Conservation (phyloP, 169 alveolate genomes). For the Plasmodium relictum region DNA sequence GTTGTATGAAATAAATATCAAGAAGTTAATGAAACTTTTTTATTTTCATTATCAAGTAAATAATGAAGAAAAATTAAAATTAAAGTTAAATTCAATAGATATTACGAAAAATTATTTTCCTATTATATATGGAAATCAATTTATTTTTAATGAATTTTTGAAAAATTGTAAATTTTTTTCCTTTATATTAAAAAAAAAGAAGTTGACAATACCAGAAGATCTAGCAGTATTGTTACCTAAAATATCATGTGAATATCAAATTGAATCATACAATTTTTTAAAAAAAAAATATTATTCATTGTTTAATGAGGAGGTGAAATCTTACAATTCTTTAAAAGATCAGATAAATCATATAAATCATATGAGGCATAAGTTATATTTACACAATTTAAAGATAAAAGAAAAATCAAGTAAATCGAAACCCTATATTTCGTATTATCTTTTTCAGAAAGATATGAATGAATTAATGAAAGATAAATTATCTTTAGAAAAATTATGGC, state of each 20-base stretch:
- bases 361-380: constrained; percentile 28
- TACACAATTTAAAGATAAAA: background rate
- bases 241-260: constrained; percentile 12
- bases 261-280: constrained; percentile 24
- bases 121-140: constrained; percentile 40
- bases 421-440: constrained; percentile 15
- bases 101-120: constrained; percentile 16
- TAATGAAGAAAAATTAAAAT: background rate
- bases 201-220: constrained; percentile 38
- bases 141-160: constrained; percentile 26
- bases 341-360: constrained; percentile 32
- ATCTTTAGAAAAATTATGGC: constrained; percentile 32
- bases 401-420: background rate
- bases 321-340: constrained; percentile 28
- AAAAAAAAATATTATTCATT: constrained; percentile 8
- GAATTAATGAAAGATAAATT: constrained; percentile 4
- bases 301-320: constrained; percentile 11
- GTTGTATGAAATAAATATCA: constrained; percentile 4
- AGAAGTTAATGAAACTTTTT: background rate
- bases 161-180: constrained; percentile 38
- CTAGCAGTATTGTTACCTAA: constrained; percentile 28
- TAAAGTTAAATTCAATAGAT: background rate
- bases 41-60: background rate
- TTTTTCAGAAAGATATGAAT: constrained; percentile 39
- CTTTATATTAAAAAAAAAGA: constrained; percentile 27